Evolutionary conservation across 2,329 filamentous ascomycete species (phyloP), one percentile per base, ranked within the genome.

Genomic region (Penicillium sp.): DNA sequence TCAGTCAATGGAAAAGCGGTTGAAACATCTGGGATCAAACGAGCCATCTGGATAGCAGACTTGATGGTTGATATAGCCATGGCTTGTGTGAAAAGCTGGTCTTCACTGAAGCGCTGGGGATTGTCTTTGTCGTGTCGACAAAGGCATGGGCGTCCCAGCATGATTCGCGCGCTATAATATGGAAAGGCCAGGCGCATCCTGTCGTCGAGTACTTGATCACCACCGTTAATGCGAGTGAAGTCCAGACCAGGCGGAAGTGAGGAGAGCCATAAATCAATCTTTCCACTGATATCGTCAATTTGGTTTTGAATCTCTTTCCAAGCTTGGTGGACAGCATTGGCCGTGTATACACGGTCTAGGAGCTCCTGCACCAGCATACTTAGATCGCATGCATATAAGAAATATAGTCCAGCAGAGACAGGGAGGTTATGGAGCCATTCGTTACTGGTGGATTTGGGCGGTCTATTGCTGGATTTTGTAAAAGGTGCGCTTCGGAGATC

Each of bases 111-210:
- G 9, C 3, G 16, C 9, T 39, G 16, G 16, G 24, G 6, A 26
- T 29, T 42, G 15, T 61, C 58, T 18, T 62, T 60, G 26, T 68
- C 67, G 15, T 66, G 59, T 16, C 66, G 64, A 42, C 70, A 74
- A 15, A 73, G 65, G 49, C 67, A 72, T 6, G 72, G 71, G 9
- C 72, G 65, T 48, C 70, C 66, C 9, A 73, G 61, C n/a, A 67
- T 66, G 41, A 70, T 70, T 29, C 64, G 66, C 18, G 65, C 60
- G 45, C 70, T 69, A 42, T 73, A 64, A 54, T 68, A 74, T 42
- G 66, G 62, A 44, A 74, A 71, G 6, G 66, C 70, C 18, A 74
- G 58, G 31, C 57, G 51, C 42, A 68, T 51, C 34, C 70, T 65
- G 26, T 54, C 4, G 61, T 56, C 8, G 57, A 28, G 21, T 9